Conservation (phyloP, 768 basidiomycete species). For the Russula abietina region DNA sequence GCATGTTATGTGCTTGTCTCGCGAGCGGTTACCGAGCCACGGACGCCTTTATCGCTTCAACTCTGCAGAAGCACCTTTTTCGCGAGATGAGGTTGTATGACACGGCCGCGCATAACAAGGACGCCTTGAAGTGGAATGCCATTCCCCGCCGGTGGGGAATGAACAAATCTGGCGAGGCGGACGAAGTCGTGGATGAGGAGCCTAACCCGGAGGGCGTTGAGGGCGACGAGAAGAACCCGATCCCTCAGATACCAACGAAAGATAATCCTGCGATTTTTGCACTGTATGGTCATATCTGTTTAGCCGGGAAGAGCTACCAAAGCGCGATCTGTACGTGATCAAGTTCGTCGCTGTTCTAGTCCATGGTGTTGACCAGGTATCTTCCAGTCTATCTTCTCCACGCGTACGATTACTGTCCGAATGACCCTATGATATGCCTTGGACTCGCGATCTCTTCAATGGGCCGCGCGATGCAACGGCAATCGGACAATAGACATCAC, state of each 20-base stretch:
- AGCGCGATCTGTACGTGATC: conserved; percentile 77
- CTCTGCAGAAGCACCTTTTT: conserved; percentile 77
- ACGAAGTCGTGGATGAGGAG: conserved; percentile 39
- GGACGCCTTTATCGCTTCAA: conserved; percentile 67
- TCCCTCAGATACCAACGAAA: conserved; percentile 52
- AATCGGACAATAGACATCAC: conserved; percentile 91
- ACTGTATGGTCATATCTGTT: conserved; percentile 77
- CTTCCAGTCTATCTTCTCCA: conserved; percentile 77
- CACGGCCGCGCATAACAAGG: conserved; percentile 56
- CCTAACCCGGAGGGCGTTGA: conserved; percentile 28
- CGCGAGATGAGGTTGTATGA: conserved; percentile 73
- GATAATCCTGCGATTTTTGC: conserved; percentile 64
- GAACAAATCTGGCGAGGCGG: conserved; percentile 37
- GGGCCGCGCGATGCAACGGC: conserved; percentile 87
- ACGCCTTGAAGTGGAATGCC: conserved; percentile 55
- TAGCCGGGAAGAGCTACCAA: conserved; percentile 83
- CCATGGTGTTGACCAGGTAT: neutral
- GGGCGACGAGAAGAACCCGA: conserved; percentile 28
- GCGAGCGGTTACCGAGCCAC: conserved; percentile 64
- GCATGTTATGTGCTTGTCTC: conserved; percentile 68
- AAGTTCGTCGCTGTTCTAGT: neutral
- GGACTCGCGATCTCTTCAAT: conserved; percentile 79
- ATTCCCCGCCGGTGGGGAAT: conserved; percentile 53
- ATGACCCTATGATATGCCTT: conserved; percentile 83
- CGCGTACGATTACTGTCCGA: conserved; percentile 76